Base-by-base conservation (phyloP, 768 basidiomycete species). In the Panaeolus papilionaceus region DNA sequence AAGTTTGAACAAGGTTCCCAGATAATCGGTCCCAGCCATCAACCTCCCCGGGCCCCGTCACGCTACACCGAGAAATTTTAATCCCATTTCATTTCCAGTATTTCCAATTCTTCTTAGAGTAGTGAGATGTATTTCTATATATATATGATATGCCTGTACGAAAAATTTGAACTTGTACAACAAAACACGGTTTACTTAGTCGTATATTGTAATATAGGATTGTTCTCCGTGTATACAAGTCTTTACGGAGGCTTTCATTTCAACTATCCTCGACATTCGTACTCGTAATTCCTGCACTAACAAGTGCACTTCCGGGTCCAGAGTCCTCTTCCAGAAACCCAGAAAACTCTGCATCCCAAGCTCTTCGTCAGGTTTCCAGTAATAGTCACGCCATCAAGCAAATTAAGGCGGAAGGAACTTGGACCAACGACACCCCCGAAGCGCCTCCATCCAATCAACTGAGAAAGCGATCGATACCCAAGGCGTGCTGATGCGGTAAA, bases 311-410 rank as follows among this genome's bases (percentile, higher is more conserved):
- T 58, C 33, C 54, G 9, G 11, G 26, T 58, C 54, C 54, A 58
- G 11, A 58, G 12, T 12, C 54, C 54, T 28, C 28, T 28, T 14
- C 54, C 54, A 37, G 2, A 37, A 3, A 58, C 54, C 54, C 54
- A 58, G 7, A 33, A 58, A 1, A 58, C 54, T 7, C 54, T 10
- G 16, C 54, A 58, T 23, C 54, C 54, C 11, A 58, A 16, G 11
- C 54, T 58, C 54, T 58, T 58, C 33, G 54, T 58, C 54, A 58
- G n/a, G 6, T 58, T 33, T 28, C 54, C 54, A 14, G 54, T 58
- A 16, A 58, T 58, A 58, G 6, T 58, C 5, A 58, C 54, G 4
- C 54, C 54, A 58, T 58, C 54, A 10, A 58, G 54, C 4, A 58
- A 7, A n/a, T 58, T 58, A 9, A 58, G 33, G 28, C 54, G 54